Percentiles rank a stretch among this genome's conserved stretches.
phyloP scores from a whole-genome alignment of 1,139 yeast species.

The Pichia sp. region DNA sequence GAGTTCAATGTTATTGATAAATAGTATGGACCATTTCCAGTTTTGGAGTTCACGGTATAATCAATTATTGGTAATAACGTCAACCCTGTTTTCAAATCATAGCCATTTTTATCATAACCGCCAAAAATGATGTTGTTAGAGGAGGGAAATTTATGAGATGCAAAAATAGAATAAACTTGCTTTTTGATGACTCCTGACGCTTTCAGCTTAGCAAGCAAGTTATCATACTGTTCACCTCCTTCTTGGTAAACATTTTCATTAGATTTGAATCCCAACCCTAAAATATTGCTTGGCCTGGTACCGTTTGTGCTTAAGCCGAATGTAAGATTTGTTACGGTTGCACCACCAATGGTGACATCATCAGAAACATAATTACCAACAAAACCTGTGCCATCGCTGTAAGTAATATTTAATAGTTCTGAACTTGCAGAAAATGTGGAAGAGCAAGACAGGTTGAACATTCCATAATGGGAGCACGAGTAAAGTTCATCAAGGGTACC shows the following conservation, averaged over 20 bases:
- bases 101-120: slow-evolving; percentile 36
- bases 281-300: slow-evolving; percentile 40
- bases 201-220: slow-evolving; percentile 46
- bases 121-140: slow-evolving; percentile 36
- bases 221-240: slow-evolving; percentile 30
- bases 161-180: slow-evolving; percentile 41
- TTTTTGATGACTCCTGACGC: slow-evolving; percentile 39
- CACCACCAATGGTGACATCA: slow-evolving; percentile 31
- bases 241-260: slow-evolving; percentile 31
- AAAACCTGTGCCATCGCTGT: slow-evolving; percentile 53
- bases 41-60: slow-evolving; percentile 12
- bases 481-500: not conserved
- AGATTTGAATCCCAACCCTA: slow-evolving; percentile 48
- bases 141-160: slow-evolving; percentile 22
- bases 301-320: slow-evolving; percentile 45
- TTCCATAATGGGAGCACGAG: slow-evolving; percentile 31
- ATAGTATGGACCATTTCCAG: slow-evolving; percentile 28
- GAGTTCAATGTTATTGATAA: slow-evolving; percentile 31
- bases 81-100: slow-evolving; percentile 21
- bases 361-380: slow-evolving; percentile 55
- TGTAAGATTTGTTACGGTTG: slow-evolving; percentile 33
- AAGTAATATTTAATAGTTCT: slow-evolving; percentile 38
- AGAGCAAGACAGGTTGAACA: slow-evolving; percentile 38
- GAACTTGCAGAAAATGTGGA: slow-evolving; percentile 35
- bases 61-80: slow-evolving; percentile 27